Evolutionary conservation across 2,329 filamentous ascomycete species (phyloP).

Genomic region (Fusarium bulbicola): DNA sequence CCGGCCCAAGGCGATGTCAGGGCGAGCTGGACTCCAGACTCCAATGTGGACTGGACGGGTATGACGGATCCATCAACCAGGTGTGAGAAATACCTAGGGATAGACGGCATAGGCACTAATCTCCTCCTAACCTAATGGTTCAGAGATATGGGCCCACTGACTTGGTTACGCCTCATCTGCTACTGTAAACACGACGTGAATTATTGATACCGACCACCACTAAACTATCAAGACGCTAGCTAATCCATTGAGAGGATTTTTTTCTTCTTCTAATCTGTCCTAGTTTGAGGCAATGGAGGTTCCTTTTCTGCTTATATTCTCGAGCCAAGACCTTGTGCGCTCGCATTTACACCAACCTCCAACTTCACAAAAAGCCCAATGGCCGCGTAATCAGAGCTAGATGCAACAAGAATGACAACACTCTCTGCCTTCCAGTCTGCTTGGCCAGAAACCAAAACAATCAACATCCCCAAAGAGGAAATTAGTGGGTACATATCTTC

Average conservation of each 20-base stretch:
- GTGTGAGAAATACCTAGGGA: constrained; percentile 21
- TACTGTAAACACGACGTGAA: not conserved
- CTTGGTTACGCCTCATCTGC: not conserved
- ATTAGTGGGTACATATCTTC: not conserved
- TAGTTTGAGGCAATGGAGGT: not conserved
- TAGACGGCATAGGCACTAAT: constrained; percentile 22
- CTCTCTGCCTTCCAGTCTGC: constrained; percentile 15
- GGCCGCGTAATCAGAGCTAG: constrained; percentile 20
- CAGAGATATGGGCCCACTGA: constrained; percentile 27
- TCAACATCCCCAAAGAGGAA: not conserved
- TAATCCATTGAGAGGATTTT: constrained; percentile 14
- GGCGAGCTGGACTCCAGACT: constrained; percentile 16
- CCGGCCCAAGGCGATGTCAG: constrained; percentile 16
- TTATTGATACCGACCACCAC: constrained; percentile 5
- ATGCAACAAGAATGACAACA: constrained; percentile 12
- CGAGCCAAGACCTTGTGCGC: constrained; percentile 3
- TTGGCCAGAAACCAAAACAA: constrained; percentile 31
- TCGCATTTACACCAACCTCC: not conserved
- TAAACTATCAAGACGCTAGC: constrained; percentile 12
- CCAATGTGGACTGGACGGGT: constrained; percentile 12
- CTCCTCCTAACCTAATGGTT: constrained; percentile 24
- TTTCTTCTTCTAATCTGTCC: not conserved
- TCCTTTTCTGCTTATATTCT: not conserved
- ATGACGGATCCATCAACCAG: constrained; percentile 8
- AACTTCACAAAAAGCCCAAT: not conserved